Conservation (phyloP, 2,329 filamentous ascomycete species). For the Ceratocystis ficicola region DNA sequence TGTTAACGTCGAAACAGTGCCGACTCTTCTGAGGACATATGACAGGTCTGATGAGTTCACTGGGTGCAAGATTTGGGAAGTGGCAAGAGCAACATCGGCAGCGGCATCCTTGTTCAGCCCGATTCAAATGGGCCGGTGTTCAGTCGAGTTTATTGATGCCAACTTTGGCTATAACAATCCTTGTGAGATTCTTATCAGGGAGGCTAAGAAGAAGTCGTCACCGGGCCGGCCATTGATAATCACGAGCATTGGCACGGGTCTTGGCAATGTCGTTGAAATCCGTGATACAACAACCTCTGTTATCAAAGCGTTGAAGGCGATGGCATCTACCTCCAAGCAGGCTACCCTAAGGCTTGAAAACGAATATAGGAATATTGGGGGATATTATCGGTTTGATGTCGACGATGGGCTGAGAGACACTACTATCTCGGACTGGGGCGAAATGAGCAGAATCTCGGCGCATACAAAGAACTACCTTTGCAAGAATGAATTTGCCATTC, state of each 20-base stretch:
- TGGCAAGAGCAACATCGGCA: constrained; percentile 28
- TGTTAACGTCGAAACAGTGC: constrained; percentile 19
- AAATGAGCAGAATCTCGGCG: constrained; percentile 24
- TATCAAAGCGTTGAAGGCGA: not conserved
- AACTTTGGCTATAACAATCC: constrained; percentile 29
- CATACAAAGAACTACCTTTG: constrained; percentile 25
- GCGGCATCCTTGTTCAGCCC: constrained; percentile 28
- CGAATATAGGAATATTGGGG: constrained; percentile 22
- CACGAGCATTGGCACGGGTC: constrained; percentile 27
- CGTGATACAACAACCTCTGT: constrained; percentile 15
- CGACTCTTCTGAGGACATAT: constrained; percentile 27
- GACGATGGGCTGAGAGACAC: constrained; percentile 26
- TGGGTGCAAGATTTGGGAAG: constrained; percentile 27
- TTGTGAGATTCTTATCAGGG: constrained; percentile 26
- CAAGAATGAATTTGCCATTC: not conserved
- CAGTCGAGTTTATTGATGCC: constrained; percentile 27
- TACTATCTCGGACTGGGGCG: constrained; percentile 26
- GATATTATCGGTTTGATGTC: constrained; percentile 27
- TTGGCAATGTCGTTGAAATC: constrained; percentile 24
- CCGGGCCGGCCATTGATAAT: constrained; percentile 23
- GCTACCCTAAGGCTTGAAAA: constrained; percentile 12
- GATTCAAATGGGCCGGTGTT: constrained; percentile 26
- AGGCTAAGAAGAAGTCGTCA: constrained; percentile 23
- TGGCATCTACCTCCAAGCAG: not conserved
- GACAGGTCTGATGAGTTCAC: constrained; percentile 23